Evolutionary conservation across 192 early-diverging fungal species (phyloP), one percentile per base, ranked within the genome.

Genomic region (Backusella parvicylindrica): DNA sequence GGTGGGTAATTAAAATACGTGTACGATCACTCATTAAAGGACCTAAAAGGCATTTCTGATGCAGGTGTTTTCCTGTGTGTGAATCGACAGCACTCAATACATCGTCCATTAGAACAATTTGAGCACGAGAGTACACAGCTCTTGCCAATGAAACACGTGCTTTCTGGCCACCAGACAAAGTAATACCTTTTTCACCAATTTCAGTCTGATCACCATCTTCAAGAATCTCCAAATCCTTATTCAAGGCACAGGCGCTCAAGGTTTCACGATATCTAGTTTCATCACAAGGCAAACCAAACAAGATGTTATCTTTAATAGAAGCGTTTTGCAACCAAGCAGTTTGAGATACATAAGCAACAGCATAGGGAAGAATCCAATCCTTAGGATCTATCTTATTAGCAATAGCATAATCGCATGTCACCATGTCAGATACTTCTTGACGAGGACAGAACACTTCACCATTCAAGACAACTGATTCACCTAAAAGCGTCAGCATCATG

Each of bases 1-100:
- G 90, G 76, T 97, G 97, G 0, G 95, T 95, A 33, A 97, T 95
- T 15, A 98, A 85, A 12, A 98, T 77, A 18, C 91, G 79, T 6
- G 97, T 97, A 9, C 94, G 86, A 38, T 87, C 88, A 3, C 75
- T 79, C 87, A 98, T 86, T 28, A 95, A 79, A 6, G 73, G 70
- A 31, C 74, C 73, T 38, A 72, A 77, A 93, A 98, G 73, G 71
- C 93, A 94, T 50, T 90, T 79, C 11, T 86, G 81, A 36, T 95
- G 86, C n/a, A 98, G 85, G 71, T 93, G 92, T 28, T 89, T 87
- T n/a, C 90, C 95, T 18, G 96, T 97, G 38, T 95, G 94, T 7
- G 94, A 91, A 78, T 99, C 98, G 0, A 99, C 96, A 6, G 97
- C 96, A 1, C 93, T 94, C 38, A 98, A 85, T 49, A 90, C 92